phyloP scores from a whole-genome alignment of 2,329 filamentous ascomycete species.

The Penicillium brevicompactum region DNA sequence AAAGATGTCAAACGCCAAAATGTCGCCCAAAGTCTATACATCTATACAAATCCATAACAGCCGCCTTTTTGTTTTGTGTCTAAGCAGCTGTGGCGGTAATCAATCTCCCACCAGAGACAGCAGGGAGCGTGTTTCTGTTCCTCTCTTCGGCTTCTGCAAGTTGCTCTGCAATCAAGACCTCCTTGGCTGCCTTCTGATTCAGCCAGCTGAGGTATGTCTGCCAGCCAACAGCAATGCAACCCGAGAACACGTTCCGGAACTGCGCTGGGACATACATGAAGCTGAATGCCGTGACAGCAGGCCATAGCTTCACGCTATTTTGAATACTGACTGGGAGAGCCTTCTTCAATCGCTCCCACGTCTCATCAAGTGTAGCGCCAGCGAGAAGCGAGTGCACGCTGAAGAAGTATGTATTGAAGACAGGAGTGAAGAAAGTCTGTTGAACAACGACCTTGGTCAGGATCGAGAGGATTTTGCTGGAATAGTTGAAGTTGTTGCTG shows the following conservation, averaged over 20 bases:
- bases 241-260: conserved; percentile 78
- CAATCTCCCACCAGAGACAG: conserved; percentile 17
- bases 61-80: not conserved
- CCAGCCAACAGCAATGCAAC: conserved; percentile 81
- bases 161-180: conserved; percentile 46
- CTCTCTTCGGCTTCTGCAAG: conserved; percentile 17
- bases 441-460: conserved; percentile 77
- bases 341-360: conserved; percentile 69
- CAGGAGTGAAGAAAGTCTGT: conserved; percentile 77
- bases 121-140: conserved; percentile 9
- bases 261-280: conserved; percentile 82
- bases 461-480: conserved; percentile 70
- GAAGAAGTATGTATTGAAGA: conserved; percentile 85
- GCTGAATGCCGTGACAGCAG: conserved; percentile 79
- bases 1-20: conserved; percentile 5
- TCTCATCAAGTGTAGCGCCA: conserved; percentile 65
- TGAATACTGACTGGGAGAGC: conserved; percentile 76
- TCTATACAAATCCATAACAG: conserved; percentile 10
- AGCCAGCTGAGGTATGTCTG: conserved; percentile 86
- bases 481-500: conserved; percentile 79
- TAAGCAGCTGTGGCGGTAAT: conserved; percentile 11
- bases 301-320: conserved; percentile 88
- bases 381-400: conserved; percentile 74
- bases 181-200: conserved; percentile 71
- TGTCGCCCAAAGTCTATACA: conserved; percentile 5